phyloP scores from a whole-genome alignment of 2,329 filamentous ascomycete genomes.

The Cladophialophora psammophila region DNA sequence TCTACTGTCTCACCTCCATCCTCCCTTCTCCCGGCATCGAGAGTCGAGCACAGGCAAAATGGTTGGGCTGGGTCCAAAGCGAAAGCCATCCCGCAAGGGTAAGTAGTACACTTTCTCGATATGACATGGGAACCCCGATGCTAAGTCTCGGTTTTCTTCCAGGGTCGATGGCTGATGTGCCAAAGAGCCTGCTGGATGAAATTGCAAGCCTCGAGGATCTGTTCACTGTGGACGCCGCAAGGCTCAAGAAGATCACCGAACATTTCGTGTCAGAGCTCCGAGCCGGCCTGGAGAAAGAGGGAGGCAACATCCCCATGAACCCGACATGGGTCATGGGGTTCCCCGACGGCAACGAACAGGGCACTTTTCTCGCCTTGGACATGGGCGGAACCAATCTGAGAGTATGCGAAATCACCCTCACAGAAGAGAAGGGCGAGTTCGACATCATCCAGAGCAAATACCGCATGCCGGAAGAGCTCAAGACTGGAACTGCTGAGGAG shows the following conservation, averaged over 20 bases:
- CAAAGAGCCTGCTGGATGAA: slow-evolving; percentile 80
- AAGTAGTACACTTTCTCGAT: slow-evolving; percentile 55
- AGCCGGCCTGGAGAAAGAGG: slow-evolving; percentile 85
- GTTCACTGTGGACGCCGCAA: slow-evolving; percentile 78
- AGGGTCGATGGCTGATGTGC: slow-evolving; percentile 93
- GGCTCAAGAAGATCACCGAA: slow-evolving; percentile 87
- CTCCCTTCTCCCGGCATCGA: not conserved
- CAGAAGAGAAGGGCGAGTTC: slow-evolving; percentile 86
- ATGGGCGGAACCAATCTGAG: slow-evolving; percentile 97
- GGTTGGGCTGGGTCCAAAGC: slow-evolving; percentile 70
- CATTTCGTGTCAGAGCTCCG: slow-evolving; percentile 89
- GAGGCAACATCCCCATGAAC: slow-evolving; percentile 98
- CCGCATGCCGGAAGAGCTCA: slow-evolving; percentile 90
- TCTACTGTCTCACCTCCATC: not conserved
- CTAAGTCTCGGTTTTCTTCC: slow-evolving; percentile 12
- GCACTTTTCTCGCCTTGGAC: slow-evolving; percentile 87
- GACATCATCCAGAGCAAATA: slow-evolving; percentile 97
- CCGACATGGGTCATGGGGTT: slow-evolving; percentile 94
- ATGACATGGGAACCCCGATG: not conserved
- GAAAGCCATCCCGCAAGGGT: slow-evolving; percentile 76
- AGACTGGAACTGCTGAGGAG: slow-evolving; percentile 81
- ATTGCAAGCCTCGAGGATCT: slow-evolving; percentile 83
- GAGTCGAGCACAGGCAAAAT: slow-evolving; percentile 49
- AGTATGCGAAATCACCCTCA: slow-evolving; percentile 90
- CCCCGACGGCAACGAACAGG: slow-evolving; percentile 84